Conservation (phyloP, 257 asterid genomes). For the Solanum ossicruentum region DNA sequence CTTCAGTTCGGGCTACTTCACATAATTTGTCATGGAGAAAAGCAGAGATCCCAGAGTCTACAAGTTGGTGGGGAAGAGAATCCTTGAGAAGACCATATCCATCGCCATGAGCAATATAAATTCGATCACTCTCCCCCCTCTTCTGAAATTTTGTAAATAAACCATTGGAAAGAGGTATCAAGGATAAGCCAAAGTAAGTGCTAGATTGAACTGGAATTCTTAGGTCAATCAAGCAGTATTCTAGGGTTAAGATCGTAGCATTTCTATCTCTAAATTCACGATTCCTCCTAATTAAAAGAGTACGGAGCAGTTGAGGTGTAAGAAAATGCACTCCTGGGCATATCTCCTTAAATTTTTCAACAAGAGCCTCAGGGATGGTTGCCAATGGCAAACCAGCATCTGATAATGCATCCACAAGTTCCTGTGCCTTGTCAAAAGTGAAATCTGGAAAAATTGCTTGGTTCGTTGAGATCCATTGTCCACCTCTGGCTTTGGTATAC, state of each 20-base stretch:
- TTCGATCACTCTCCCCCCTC: constrained; percentile 56
- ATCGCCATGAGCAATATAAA: constrained; percentile 69
- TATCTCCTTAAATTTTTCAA: constrained; percentile 57
- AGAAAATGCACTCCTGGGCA: constrained; percentile 73
- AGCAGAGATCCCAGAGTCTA: constrained; percentile 53
- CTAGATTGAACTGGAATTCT: constrained; percentile 40
- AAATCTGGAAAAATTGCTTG: constrained; percentile 90
- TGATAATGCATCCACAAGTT: constrained; percentile 64
- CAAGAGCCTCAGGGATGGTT: constrained; percentile 52
- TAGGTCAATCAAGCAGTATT: constrained; percentile 86
- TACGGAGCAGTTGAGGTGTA: constrained; percentile 77
- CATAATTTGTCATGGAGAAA: constrained; percentile 49
- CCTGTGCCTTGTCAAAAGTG: constrained; percentile 53
- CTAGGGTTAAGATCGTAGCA: constrained; percentile 78
- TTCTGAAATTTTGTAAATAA: constrained; percentile 62
- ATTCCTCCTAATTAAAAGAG: constrained; percentile 52
- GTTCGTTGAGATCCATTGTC: constrained; percentile 87
- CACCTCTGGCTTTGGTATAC: constrained; percentile 82
- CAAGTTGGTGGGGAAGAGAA: constrained; percentile 68
- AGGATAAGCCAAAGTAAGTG: constrained; percentile 64
- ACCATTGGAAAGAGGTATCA: constrained; percentile 80
- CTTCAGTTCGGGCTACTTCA: constrained; percentile 53
- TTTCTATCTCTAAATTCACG: constrained; percentile 66
- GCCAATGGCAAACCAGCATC: constrained; percentile 84
- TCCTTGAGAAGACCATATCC: constrained; percentile 78